phyloP scores from a whole-genome alignment of 163 green algal species.

The Chloroidium sp. region DNA sequence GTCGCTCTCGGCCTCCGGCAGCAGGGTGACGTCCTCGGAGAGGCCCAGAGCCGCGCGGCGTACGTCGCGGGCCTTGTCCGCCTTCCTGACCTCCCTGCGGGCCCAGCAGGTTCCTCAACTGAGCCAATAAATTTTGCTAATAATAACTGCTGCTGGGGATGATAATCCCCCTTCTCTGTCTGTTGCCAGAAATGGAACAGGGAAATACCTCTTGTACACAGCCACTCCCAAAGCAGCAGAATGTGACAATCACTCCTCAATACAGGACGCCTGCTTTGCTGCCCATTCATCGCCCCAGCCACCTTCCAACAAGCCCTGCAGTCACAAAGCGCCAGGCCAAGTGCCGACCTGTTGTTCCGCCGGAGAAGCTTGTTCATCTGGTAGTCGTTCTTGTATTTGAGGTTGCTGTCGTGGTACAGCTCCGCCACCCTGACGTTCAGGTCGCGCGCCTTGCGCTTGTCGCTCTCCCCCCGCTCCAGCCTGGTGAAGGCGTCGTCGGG shows the following conservation, averaged over 20 bases:
- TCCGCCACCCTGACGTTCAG: constrained; percentile 25
- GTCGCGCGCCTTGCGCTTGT: constrained; percentile 23
- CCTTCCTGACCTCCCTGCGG: constrained; percentile 24
- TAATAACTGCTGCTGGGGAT: too few species aligned
- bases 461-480: constrained; percentile 42
- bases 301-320: neutral
- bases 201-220: too few species aligned
- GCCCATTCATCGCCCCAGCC: neutral
- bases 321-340: neutral
- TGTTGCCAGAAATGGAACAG: too few species aligned
- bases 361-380: constrained; percentile 57
- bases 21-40: constrained; percentile 40
- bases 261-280: too few species aligned
- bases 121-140: too few species aligned
- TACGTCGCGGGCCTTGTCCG: constrained; percentile 26
- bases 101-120: neutral
- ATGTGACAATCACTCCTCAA: neutral
- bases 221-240: too few species aligned
- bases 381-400: constrained; percentile 47
- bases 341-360: constrained; percentile 22
- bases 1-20: constrained; percentile 40
- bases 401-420: constrained; percentile 40
- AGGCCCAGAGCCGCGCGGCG: constrained; percentile 48
- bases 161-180: too few species aligned
- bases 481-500: constrained; percentile 47